These are phyloP conservation scores for Neofusicoccum parvum DNA, from an alignment of 2,329 filamentous ascomycete genomes.

Conservation along the genomic window DNA sequence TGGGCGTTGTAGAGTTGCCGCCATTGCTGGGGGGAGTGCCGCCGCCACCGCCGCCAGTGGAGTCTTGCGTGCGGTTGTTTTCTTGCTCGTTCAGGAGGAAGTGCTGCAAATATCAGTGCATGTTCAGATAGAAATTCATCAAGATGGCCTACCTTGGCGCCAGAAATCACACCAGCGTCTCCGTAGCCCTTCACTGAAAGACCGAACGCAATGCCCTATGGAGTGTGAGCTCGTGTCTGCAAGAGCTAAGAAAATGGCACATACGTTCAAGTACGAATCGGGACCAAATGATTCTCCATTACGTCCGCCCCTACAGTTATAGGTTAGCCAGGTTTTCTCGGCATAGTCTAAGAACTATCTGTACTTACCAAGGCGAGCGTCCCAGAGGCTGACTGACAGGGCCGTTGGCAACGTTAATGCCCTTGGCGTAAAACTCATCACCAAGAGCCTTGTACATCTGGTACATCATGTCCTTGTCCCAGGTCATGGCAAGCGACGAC, in stretches of 20 bases:
- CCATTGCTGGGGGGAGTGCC: not conserved
- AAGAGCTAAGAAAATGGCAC: too few relatives aligned
- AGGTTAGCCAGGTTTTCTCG: too few relatives aligned
- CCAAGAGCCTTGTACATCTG: slow-evolving; percentile 14
- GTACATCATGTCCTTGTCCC: slow-evolving; percentile 18
- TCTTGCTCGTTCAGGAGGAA: slow-evolving; percentile 60
- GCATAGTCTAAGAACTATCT: too few relatives aligned
- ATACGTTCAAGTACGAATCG: slow-evolving; percentile 11
- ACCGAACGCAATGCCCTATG: slow-evolving; percentile 10
- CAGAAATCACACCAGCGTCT: slow-evolving; percentile 65
- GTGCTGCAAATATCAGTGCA: slow-evolving; percentile 44
- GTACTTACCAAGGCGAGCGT: not conserved
- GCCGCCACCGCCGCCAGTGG: slow-evolving; percentile 57
- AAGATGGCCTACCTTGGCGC: slow-evolving; percentile 47
- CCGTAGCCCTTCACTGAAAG: slow-evolving; percentile 9
- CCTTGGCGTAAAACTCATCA: slow-evolving; percentile 18
- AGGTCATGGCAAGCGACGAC: slow-evolving; percentile 20
- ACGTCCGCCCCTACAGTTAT: slow-evolving; percentile 2
- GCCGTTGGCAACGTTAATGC: slow-evolving; percentile 18
- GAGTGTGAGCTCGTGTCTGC: too few relatives aligned
- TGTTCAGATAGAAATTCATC: too few relatives aligned
- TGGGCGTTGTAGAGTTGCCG: not conserved
- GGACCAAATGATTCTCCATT: slow-evolving; percentile 16
- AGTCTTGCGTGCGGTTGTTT: slow-evolving; percentile 57
- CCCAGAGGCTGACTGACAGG: slow-evolving; percentile 19